Evolutionary conservation across 2,329 filamentous ascomycete genomes (phyloP).

Genomic region (Trichoderma atrobrunneum): DNA sequence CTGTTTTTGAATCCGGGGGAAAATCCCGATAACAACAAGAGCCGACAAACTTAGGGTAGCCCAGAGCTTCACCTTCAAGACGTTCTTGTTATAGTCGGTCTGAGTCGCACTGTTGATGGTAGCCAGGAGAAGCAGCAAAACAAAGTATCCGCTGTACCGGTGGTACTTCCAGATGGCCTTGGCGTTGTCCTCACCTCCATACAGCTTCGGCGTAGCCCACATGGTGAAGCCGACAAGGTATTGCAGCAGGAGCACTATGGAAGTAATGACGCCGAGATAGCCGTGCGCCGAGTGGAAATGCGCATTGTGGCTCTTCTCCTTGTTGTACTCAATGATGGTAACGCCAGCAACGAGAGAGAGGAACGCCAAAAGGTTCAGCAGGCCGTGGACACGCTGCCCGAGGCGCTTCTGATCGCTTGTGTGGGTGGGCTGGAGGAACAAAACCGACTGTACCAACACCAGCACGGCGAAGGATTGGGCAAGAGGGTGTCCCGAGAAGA

Average conservation of each 20-base stretch:
- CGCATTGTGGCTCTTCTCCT: conserved; percentile 60
- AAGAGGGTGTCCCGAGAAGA: conserved; percentile 88
- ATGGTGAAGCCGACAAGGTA: conserved; percentile 77
- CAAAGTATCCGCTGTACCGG: conserved; percentile 69
- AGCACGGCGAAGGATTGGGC: conserved; percentile 65
- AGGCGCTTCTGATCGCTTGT: conserved; percentile 68
- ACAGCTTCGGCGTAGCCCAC: conserved; percentile 70
- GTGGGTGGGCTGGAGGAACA: conserved; percentile 84
- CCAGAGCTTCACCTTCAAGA: conserved; percentile 74
- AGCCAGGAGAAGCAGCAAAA: conserved; percentile 67
- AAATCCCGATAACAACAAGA: conserved; percentile 67
- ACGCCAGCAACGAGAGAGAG: conserved; percentile 62
- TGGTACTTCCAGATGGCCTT: conserved; percentile 91
- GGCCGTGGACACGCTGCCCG: conserved; percentile 62
- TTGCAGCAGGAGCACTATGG: conserved; percentile 68
- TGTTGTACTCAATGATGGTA: conserved; percentile 78
- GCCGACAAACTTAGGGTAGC: conserved; percentile 63
- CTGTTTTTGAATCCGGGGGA: conserved; percentile 74
- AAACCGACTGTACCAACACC: conserved; percentile 72
- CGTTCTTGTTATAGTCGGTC: conserved; percentile 69
- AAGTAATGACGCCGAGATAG: conserved; percentile 75
- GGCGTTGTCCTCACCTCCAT: conserved; percentile 75
- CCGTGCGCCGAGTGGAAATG: conserved; percentile 83
- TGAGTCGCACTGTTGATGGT: conserved; percentile 73
- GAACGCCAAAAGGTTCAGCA: conserved; percentile 65